Evolutionary conservation across 148 eudicot species (phyloP), one percentile per base, ranked within the genome.

Genomic region (Gaultheria prostrata): DNA sequence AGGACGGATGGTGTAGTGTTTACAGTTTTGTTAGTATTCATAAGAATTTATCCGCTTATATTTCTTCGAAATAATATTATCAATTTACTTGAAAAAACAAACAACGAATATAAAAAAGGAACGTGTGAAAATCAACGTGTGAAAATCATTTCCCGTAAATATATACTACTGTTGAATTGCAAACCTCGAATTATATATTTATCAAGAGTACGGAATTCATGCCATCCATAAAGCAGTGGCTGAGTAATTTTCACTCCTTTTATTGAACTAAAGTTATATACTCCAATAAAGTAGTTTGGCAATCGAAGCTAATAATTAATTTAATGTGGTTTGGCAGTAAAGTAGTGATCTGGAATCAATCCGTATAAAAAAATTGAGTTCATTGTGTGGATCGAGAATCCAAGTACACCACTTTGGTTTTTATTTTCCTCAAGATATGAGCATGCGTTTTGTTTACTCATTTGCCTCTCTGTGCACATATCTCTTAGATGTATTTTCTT

Each of bases 331-430:
- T 81, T 8, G 56, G 10, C 32, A 65, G 56, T 32, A 79, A 56
- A 79, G 67, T 53, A 3, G 8, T 5, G 1, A 1, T 53, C 3
- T 21, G 4, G 18, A 28, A 49, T 26, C 49, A 18, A 28, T 4
- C 15, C 17, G 18, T 14, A 6, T 26, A 3, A 21, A 59, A 39
- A 61, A 39, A 12, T 35, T 35, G 59, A 81, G 83, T 46, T 81
- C 54, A 3, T 45, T 81, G 83, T 67, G 83, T 46, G 13, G 75
- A 67, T 48, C 83, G 57, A 81, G 76, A 79, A 43, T 67, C 45
- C 13, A 81, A 81, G 83, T 81, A 81, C 83, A 67, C 15, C 50
- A 48, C 35, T 35, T 81, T 26, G 3, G 54, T 28, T 81, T 81
- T 45, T 65, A 65, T 65, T 30, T 65, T 30, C 51, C 50, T 73